phyloP scores from a whole-genome alignment of 2,329 filamentous ascomycete species.

The Calycina herbarum region DNA sequence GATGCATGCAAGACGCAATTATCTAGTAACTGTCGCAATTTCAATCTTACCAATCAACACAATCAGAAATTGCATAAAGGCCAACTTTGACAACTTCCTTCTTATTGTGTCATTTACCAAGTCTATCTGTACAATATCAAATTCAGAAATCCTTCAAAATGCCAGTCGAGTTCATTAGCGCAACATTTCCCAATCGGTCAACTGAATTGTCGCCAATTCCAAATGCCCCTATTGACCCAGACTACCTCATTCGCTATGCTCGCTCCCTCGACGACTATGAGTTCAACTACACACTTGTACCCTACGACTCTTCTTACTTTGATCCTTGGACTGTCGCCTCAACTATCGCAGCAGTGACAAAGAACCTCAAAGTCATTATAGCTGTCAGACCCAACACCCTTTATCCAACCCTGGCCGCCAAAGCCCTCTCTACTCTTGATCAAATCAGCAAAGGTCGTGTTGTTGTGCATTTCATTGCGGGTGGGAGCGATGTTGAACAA shows the following conservation, averaged over 20 bases:
- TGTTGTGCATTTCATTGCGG: constrained; percentile 64
- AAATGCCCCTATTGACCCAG: constrained; percentile 51
- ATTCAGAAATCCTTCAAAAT: constrained; percentile 33
- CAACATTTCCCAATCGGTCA: constrained; percentile 57
- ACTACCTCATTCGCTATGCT: constrained; percentile 57
- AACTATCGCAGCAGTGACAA: constrained; percentile 56
- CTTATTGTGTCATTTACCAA: not conserved
- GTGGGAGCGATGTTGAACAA: constrained; percentile 60
- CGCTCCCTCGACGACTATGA: constrained; percentile 58
- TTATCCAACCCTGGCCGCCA: constrained; percentile 62
- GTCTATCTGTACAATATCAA: not conserved
- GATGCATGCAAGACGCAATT: constrained; percentile 7
- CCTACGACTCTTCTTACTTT: constrained; percentile 55
- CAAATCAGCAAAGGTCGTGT: constrained; percentile 57
- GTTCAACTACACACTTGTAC: constrained; percentile 62
- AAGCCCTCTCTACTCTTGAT: constrained; percentile 60
- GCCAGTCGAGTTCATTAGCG: constrained; percentile 58
- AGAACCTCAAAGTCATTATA: constrained; percentile 61
- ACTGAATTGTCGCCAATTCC: constrained; percentile 56
- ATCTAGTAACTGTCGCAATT: constrained; percentile 4
- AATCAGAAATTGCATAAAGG: constrained; percentile 3
- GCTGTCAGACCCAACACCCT: constrained; percentile 62
- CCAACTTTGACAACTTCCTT: not conserved
- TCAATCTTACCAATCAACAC: constrained; percentile 8
- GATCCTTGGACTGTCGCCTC: constrained; percentile 61